Percentiles rank a stretch among this genome's conserved stretches.
phyloP scores from a whole-genome alignment of 192 early-diverging fungal species.

The Mortierella antarctica region DNA sequence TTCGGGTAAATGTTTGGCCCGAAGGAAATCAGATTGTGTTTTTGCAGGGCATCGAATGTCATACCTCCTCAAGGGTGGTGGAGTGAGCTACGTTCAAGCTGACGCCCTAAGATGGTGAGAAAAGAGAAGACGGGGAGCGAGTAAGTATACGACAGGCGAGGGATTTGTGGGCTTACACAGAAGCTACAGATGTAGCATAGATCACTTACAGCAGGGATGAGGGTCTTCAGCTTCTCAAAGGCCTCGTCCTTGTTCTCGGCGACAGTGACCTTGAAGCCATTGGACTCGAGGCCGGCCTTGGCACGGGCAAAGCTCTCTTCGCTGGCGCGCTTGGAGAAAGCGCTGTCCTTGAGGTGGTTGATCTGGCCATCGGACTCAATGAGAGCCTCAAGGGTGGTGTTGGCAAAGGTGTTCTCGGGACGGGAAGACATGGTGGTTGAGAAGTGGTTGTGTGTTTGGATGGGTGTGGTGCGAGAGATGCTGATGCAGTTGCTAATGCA shows the following conservation, averaged over 20 bases:
- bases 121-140: neutral
- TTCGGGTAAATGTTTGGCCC: neutral
- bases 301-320: slow-evolving; percentile 31
- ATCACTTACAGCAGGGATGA: slow-evolving; percentile 47
- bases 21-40: neutral
- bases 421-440: slow-evolving; percentile 30
- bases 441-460: neutral
- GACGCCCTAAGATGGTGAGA: slow-evolving; percentile 25
- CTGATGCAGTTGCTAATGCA: no score
- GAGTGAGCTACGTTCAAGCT: slow-evolving; percentile 52
- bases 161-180: slow-evolving; percentile 5
- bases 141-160: neutral
- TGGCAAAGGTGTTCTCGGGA: slow-evolving; percentile 40
- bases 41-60: neutral
- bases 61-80: slow-evolving; percentile 55
- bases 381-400: slow-evolving; percentile 41
- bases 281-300: slow-evolving; percentile 52
- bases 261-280: slow-evolving; percentile 55
- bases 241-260: slow-evolving; percentile 52
- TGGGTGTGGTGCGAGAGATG: neutral
- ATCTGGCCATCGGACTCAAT: slow-evolving; percentile 30
- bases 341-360: slow-evolving; percentile 34
- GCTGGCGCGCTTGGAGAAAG: slow-evolving; percentile 36
- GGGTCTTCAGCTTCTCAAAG: slow-evolving; percentile 49
- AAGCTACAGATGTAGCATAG: neutral